Conservation (phyloP, 2,329 filamentous ascomycete genomes). For the Grosmannia penicillata region DNA sequence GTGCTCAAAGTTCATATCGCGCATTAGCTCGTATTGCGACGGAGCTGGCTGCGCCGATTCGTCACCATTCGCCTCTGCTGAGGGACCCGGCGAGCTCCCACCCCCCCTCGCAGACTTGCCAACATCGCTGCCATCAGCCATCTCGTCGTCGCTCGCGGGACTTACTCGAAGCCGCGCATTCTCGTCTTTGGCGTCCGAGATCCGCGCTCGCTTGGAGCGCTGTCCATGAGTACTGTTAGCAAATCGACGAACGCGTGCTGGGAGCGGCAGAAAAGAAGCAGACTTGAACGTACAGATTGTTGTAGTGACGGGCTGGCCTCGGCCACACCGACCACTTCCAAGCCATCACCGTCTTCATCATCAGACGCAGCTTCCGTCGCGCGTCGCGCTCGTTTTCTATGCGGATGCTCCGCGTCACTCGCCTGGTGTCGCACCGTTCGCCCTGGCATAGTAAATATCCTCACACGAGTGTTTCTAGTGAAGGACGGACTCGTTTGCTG, state of each 20-base stretch:
- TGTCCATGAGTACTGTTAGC: neutral
- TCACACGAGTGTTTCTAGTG: no score
- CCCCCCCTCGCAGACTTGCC: no score
- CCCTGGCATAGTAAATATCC: constrained; percentile 14
- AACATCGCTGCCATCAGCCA: constrained; percentile 4
- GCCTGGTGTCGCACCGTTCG: constrained; percentile 8
- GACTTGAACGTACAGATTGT: constrained; percentile 22
- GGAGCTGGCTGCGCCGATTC: constrained; percentile 23
- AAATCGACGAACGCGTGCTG: no score
- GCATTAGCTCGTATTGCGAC: constrained; percentile 47
- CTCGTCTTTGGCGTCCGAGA: constrained; percentile 15
- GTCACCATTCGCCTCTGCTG: no score
- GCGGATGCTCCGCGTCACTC: constrained; percentile 2
- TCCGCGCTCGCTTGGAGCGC: constrained; percentile 21
- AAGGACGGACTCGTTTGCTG: no score
- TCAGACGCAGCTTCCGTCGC: constrained; percentile 16
- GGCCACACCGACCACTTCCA: constrained; percentile 19
- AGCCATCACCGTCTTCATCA: constrained; percentile 16
- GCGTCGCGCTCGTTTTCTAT: constrained; percentile 27
- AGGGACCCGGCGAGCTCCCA: no score
- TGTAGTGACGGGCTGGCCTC: constrained; percentile 26
- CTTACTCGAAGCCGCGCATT: neutral
- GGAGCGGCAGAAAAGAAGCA: no score
- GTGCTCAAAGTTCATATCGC: constrained; percentile 44
- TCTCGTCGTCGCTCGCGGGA: neutral